Base-by-base conservation (phyloP, 768 basidiomycete species). In the Sarcodon sp. region DNA sequence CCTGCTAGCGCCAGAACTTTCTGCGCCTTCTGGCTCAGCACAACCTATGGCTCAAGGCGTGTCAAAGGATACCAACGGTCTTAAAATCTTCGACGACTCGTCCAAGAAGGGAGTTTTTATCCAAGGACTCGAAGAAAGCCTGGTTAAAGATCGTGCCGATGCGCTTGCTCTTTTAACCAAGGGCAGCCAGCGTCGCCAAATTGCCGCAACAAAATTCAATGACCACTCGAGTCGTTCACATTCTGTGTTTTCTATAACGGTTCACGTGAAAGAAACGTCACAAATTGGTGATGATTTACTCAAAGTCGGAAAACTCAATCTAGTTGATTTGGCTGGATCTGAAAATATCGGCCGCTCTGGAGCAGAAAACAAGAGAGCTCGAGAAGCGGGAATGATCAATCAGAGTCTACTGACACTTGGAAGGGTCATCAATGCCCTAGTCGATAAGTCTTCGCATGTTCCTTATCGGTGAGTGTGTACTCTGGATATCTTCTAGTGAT, bases 311-410 rank as follows among this genome's bases (percentile, higher is more conserved):
- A 98, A 98, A 62, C 74, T 99, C 39, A 97, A 98, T 63, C 77
- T 99, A 16, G 96, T 99, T 47, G 96, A 99, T 61, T 70, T 99
- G 48, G 96, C 96, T 33, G 96, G 96, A 6, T 93, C 91, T 1
- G 96, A 99, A 65, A 97, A 96, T 56, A 93, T 99, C 58, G 93
- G 92, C 8, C 73, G 94, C 18, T 90, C 87, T 0, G 96, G 96
- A 13, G 96, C 96, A 2, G 90, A 92, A 61, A 88, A 96, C 57
- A 91, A 88, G 61, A 70, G 93, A 49, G 96, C 96, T 10, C 74
- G 90, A 54, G 96, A 99, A 60, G 96, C 96, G 1, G 96, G 96
- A 9, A 96, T 93, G 87, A 98, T 99, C 63, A 99, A 98, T 58
- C 90, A 96, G 65, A 93, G 89, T 58, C 69, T 99, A 44, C 70